phyloP scores from a whole-genome alignment of 1,284 basidiomycete species.

The Naganishia liquefaciens region DNA sequence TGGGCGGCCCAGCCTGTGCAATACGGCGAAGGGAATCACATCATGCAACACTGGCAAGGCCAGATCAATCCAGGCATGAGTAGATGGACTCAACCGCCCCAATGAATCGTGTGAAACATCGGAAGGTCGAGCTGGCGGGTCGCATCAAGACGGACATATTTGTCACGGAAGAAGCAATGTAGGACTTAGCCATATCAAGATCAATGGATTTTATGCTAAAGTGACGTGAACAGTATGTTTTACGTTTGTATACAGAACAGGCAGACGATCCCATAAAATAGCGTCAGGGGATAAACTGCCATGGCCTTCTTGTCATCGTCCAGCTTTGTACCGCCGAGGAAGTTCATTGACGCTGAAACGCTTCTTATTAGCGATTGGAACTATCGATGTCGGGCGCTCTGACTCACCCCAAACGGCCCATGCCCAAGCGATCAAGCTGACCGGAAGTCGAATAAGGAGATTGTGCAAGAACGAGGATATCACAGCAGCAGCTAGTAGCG shows the following conservation, averaged over 20 bases:
- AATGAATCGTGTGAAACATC: too few relatives aligned
- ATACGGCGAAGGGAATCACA: too few relatives aligned
- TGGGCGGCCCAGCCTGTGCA: too few relatives aligned
- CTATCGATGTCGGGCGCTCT: background rate
- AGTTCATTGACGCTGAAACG: constrained; percentile 78
- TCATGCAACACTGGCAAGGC: too few relatives aligned
- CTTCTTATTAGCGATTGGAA: background rate
- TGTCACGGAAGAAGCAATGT: too few relatives aligned
- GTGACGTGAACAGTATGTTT: too few relatives aligned
- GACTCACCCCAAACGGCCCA: constrained; percentile 90
- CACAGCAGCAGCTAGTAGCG: constrained; percentile 82
- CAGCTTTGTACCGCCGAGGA: constrained; percentile 88
- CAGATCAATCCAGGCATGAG: too few relatives aligned
- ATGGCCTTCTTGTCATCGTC: constrained; percentile 81
- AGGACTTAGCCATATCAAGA: too few relatives aligned
- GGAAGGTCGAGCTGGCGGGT: too few relatives aligned
- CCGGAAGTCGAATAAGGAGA: constrained; percentile 79
- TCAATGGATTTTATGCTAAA: too few relatives aligned
- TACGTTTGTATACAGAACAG: constrained; percentile 26
- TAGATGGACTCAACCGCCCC: too few relatives aligned
- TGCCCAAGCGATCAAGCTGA: constrained; percentile 79
- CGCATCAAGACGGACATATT: too few relatives aligned
- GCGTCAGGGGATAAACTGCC: constrained; percentile 84
- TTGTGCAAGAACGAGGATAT: constrained; percentile 80
- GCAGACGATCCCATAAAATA: constrained; percentile 59